Base-by-base conservation (phyloP, 2,329 filamentous ascomycete genomes). In the Parascedosporium putredinis region DNA sequence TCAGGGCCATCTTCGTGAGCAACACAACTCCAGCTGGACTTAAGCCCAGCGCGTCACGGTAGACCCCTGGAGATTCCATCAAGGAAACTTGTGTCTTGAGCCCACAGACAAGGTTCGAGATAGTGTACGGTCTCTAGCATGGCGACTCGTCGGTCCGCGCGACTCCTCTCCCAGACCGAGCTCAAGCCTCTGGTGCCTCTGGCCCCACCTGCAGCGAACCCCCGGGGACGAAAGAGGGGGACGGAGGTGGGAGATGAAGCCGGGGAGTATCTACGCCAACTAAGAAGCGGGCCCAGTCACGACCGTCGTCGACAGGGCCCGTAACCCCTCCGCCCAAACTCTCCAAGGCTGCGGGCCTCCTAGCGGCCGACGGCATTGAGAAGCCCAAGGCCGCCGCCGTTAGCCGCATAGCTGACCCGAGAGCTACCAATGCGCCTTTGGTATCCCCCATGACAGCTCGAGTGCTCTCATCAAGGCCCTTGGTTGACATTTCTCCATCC, bases 401-500 rank as follows among this genome's bases (percentile, higher is more conserved):
- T n/a, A 50, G 23, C n/a, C 18, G 48, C 8, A 16, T 50, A 8
- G 48, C 48, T 23, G 40, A 50, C 23, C 40, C 48, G 5, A 33
- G n/a, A 14, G 9, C 40, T 18, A 50, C 48, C 14, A 50, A 50
- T 31, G 48, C 48, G 8, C 25, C 25, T 4, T 70, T 90, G 8
- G 65, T 86, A n/a, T 87, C 85, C 0, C 84, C 85, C 2, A 76
- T 82, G 59, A 82, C 83, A 3, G 84, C 81, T 2, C 74, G 79
- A 42, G 60, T 87, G 6, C 67, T 85, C 22, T 71, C 74, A 9
- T 71, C 68, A n/a, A 69, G 9, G 40, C 18, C n/a, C 22, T 16
- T 5, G 27, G 67, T 4, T 60, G 66, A 52, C 67, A 23, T 40
- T 10, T 45, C 34, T 12, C 33, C 43, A 66, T 63, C 55, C 59